phyloP scores from a whole-genome alignment of 257 asterid species.

The Ajuga chamaepitys region DNA sequence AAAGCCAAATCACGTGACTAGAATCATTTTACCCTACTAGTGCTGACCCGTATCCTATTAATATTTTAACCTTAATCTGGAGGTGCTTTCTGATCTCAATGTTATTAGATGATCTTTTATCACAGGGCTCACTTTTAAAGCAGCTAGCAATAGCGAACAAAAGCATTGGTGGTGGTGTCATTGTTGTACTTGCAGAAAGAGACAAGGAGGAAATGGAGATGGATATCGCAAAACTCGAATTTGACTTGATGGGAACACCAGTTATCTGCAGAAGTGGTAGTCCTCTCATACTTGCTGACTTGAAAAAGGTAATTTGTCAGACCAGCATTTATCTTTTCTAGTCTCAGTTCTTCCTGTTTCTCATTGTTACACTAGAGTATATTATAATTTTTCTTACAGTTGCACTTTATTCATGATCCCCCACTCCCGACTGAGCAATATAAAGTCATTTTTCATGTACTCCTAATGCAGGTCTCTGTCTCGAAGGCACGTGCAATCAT shows the following conservation, averaged over 20 bases:
- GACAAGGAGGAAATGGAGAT: slow-evolving; percentile 99
- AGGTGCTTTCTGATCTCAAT: not conserved
- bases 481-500: slow-evolving; percentile 96
- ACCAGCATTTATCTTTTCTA: slow-evolving; percentile 3
- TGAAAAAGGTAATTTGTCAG: slow-evolving; percentile 55
- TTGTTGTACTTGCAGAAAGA: slow-evolving; percentile 97
- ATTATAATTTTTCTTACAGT: not conserved
- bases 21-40: not conserved
- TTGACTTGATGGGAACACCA: slow-evolving; percentile 92
- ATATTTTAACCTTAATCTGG: not conserved
- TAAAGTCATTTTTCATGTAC: slow-evolving; percentile 9
- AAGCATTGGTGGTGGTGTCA: slow-evolving; percentile 94
- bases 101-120: slow-evolving; percentile 14
- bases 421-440: slow-evolving; percentile 4
- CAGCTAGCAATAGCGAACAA: slow-evolving; percentile 95
- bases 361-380: not conserved
- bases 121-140: slow-evolving; percentile 92
- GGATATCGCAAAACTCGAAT: slow-evolving; percentile 89
- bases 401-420: not conserved
- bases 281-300: slow-evolving; percentile 94
- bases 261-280: slow-evolving; percentile 97
- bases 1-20: not conserved
- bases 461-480: slow-evolving; percentile 70
- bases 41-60: not conserved
- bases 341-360: not conserved